These are phyloP conservation scores for Potentilla sterilis DNA, from an alignment of 306 rosid genomes.

Conservation along the genomic window DNA sequence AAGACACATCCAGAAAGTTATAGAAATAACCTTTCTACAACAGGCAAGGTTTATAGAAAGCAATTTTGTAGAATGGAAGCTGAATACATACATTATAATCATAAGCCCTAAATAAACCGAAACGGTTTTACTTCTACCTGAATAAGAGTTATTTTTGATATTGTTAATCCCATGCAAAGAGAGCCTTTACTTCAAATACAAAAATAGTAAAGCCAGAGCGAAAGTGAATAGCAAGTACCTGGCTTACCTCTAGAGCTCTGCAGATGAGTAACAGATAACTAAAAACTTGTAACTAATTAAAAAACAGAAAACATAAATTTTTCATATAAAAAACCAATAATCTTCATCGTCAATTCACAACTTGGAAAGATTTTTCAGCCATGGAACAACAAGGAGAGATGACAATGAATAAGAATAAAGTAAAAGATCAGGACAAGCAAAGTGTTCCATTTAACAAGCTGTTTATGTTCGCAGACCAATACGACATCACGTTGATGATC, in stretches of 20 bases:
- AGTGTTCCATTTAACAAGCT: slow-evolving; percentile 58
- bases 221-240: background rate
- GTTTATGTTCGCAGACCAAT: slow-evolving; percentile 60
- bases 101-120: no score
- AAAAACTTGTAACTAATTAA: background rate
- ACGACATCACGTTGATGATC: slow-evolving; percentile 51
- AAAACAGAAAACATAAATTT: background rate
- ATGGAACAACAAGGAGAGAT: background rate
- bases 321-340: background rate
- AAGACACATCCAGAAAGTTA: no score
- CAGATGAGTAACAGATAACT: background rate
- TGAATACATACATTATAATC: no score
- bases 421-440: slow-evolving; percentile 10
- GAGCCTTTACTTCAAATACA: no score
- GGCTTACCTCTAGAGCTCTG: background rate
- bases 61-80: no score
- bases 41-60: no score
- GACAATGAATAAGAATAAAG: background rate
- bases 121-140: no score
- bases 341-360: background rate
- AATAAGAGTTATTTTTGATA: no score
- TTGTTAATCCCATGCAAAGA: no score
- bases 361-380: background rate
- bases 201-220: background rate
- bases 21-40: no score